These are phyloP conservation scores for Mycena polygramma DNA, from an alignment of 768 basidiomycete species.

Conservation along the genomic window DNA sequence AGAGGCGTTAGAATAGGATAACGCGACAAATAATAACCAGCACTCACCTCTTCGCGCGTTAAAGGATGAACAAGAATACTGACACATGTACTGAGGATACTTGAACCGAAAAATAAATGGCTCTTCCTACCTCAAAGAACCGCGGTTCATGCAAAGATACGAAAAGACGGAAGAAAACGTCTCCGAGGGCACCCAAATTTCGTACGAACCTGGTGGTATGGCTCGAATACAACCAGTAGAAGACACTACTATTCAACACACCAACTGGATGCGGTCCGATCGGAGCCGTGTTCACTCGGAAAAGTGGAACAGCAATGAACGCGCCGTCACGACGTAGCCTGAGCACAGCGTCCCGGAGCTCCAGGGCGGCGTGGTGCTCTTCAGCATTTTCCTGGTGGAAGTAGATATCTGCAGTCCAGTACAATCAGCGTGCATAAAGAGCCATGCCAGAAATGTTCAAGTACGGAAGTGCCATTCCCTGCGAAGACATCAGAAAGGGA, in stretches of 20 bases:
- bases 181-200: conserved; percentile 84
- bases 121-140: conserved; percentile 68
- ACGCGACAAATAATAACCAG: background rate
- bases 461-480: conserved; percentile 88
- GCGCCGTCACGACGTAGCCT: conserved; percentile 80
- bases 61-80: conserved; percentile 84
- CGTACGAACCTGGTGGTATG: conserved; percentile 72
- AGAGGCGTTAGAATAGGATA: conserved; percentile 19
- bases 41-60: conserved; percentile 75
- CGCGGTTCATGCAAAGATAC: conserved; percentile 77
- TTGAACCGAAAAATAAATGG: too few species aligned
- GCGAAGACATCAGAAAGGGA: conserved; percentile 9
- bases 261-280: conserved; percentile 85
- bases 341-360: conserved; percentile 79
- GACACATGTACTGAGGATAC: background rate
- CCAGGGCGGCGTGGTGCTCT: conserved; percentile 74
- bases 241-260: conserved; percentile 45
- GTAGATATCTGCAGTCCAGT: conserved; percentile 73
- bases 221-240: too few species aligned
- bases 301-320: conserved; percentile 84
- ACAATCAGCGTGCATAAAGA: background rate
- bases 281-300: conserved; percentile 75
- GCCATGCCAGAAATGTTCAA: conserved; percentile 11
- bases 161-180: conserved; percentile 84
- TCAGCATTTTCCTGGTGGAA: conserved; percentile 76